phyloP scores from a whole-genome alignment of 2,329 filamentous ascomycete genomes.

The Diplodia mutila region DNA sequence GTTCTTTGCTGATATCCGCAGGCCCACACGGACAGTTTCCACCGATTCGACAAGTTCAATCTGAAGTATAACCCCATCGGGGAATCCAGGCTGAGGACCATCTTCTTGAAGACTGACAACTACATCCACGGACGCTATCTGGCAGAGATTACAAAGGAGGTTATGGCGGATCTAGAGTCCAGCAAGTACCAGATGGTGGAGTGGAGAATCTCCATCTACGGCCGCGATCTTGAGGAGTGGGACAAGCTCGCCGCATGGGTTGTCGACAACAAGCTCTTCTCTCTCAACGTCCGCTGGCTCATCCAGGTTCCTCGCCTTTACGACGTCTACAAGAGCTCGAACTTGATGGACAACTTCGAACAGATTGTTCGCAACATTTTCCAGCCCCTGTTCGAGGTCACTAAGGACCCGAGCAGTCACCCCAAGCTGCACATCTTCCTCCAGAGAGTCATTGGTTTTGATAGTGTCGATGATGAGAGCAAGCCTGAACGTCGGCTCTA shows the following conservation, averaged over 20 bases:
- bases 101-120: constrained; percentile 98
- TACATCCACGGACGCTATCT: constrained; percentile 94
- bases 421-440: constrained; percentile 94
- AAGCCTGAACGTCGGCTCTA: constrained; percentile 94
- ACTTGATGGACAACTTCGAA: constrained; percentile 86
- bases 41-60: constrained; percentile 99
- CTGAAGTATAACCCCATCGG: constrained; percentile 98
- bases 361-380: constrained; percentile 91
- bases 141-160: constrained; percentile 96
- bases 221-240: constrained; percentile 90
- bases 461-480: constrained; percentile 97
- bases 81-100: constrained; percentile 93
- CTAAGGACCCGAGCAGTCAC: constrained; percentile 80
- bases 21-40: constrained; percentile 97
- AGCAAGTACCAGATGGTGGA: constrained; percentile 99
- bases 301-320: constrained; percentile 93
- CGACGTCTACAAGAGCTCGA: constrained; percentile 91
- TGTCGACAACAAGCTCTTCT: constrained; percentile 96
- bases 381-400: constrained; percentile 91
- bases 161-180: constrained; percentile 94
- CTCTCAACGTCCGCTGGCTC: constrained; percentile 95
- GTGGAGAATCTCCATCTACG: constrained; percentile 98
- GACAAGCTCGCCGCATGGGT: constrained; percentile 97
- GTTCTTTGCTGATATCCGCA: constrained; percentile 37
- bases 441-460: constrained; percentile 93